Evolutionary conservation across 176 grass and related monocot genomes (phyloP), one percentile per base, ranked within the genome.

Genomic region (Cenchrus fungigraminus): DNA sequence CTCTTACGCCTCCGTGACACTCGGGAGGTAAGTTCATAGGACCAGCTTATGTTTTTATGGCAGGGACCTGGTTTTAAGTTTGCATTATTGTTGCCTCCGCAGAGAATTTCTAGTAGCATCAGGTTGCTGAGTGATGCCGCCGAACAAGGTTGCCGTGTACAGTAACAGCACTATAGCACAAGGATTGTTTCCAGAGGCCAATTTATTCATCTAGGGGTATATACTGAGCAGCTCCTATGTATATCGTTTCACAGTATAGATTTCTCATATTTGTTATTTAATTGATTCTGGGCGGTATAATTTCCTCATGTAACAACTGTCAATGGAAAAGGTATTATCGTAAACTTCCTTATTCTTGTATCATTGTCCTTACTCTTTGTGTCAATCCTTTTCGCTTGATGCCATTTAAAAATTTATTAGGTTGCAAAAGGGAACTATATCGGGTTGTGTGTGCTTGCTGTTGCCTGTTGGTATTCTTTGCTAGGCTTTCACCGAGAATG

Each of bases 91-190:
- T 68, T 56, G 53, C 34, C 69, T 20, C 31, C 85, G 45, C 85
- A 99, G 97, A 92, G 97, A 88, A 91, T 99, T 83, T 92, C 90
- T 62, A 90, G 62, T 57, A 90, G 86, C 47, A 88, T 91, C 49
- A 75, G 73, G 55, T 85, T 91, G 60, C 76, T 99, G 73, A 87
- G 83, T 77, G 86, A 88, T 76, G 84, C 86, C 63, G 90, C 86
- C 57, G 90, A 94, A 86, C 90, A 94, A 94, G 90, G 84, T 67
- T 99, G 97, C 64, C 88, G 82, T 80, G 84, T 99, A 77, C 97
- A 96, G 71, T 99, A 88, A 90, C 22, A 72, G 65, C 45, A 16
- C 22, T 81, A 22, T 71, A 59, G 9, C 69, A 83, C 29, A 86
- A 66, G 25, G 65, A 79, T 86, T 65, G 81, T 60, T 19, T 80